These are phyloP conservation scores for Boeremia exigua DNA, from an alignment of 2,329 filamentous ascomycete species.

Conservation along the genomic window DNA sequence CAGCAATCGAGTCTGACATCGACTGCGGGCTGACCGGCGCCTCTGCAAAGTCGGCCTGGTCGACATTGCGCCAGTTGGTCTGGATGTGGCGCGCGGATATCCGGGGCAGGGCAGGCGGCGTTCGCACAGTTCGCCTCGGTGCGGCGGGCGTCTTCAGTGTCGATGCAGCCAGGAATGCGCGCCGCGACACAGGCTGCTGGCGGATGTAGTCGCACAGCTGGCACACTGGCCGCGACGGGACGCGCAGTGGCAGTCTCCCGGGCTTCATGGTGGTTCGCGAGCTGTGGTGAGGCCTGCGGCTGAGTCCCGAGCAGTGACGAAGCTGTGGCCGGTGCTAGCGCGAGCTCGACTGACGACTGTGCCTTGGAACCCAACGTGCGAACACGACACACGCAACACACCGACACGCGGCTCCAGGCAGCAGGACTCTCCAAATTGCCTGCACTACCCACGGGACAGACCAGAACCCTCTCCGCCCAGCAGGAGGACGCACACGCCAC, in stretches of 20 bases:
- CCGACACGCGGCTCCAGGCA: constrained; percentile 24
- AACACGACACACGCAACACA: constrained; percentile 27
- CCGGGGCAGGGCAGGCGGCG: constrained; percentile 23
- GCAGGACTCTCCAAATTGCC: constrained; percentile 14
- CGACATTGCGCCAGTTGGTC: constrained; percentile 22
- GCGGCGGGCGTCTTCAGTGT: constrained; percentile 33
- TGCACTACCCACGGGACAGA: neutral
- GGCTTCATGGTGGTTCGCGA: constrained; percentile 36
- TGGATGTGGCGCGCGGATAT: constrained; percentile 28
- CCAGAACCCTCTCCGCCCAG: neutral
- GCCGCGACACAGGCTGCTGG: constrained; percentile 38
- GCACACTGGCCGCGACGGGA: constrained; percentile 39
- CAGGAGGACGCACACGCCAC: constrained; percentile 25
- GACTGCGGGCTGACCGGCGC: constrained; percentile 13
- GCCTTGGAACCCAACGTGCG: constrained; percentile 16
- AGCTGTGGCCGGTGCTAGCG: constrained; percentile 9
- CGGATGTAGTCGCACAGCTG: constrained; percentile 43
- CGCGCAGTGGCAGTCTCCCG: constrained; percentile 33
- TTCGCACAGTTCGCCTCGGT: constrained; percentile 30
- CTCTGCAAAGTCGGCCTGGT: constrained; percentile 22
- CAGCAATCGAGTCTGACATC: constrained; percentile 29
- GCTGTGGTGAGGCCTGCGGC: constrained; percentile 1
- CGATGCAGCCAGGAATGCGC: constrained; percentile 34
- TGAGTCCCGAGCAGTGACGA: constrained; percentile 8
- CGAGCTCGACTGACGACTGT: constrained; percentile 5